Evolutionary conservation across 2,329 filamentous ascomycete species (phyloP), one percentile per base, ranked within the genome.

Genomic region (Diaporthe eres): DNA sequence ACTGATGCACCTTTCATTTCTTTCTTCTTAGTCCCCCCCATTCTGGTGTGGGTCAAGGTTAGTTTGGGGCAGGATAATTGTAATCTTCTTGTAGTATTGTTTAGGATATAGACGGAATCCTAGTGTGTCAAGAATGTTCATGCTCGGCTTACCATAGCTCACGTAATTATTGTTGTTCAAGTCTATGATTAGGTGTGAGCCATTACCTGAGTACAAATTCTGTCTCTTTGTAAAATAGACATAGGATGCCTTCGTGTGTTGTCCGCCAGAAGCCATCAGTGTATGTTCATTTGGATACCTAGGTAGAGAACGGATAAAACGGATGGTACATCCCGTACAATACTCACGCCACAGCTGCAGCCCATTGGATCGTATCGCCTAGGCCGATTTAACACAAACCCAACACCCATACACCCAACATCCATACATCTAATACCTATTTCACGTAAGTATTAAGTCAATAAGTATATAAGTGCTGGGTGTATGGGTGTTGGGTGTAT

Each of bases 1-100:
- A 90, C 79, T 90, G 73, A 76, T 17, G 13, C 17, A 10, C 0
- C 12, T 39, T 7, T 25, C 1, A n/a, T 37, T 39, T 3, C 1
- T 10, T 22, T 25, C 15, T 53, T 39, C 2, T 19, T 39, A 31
- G 5, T 19, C 5, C 4, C 1, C 15, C 17, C 15, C 5, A 17
- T 42, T 28, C 28, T 22, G 13, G n/a, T 10, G 8, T 22, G n/a
- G 39, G 22, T 0, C 51, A 25, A 25, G 25, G 39, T 4, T 47
- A 3, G 42, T 12, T 25, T 31, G 1, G 25, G 15, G 12, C 12
- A 47, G 13, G 22, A 17, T 31, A 25, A 31, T 4, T n/a, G 31
- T 53, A 37, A 39, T 51, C 12, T 68, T 39, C 47, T 39, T 68
- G 63, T 51, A 58, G 31, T 37, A 58, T 37, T 12, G 5, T 58